phyloP scores from a whole-genome alignment of 2,329 filamentous ascomycete genomes.

The Talaromyces piceae region DNA sequence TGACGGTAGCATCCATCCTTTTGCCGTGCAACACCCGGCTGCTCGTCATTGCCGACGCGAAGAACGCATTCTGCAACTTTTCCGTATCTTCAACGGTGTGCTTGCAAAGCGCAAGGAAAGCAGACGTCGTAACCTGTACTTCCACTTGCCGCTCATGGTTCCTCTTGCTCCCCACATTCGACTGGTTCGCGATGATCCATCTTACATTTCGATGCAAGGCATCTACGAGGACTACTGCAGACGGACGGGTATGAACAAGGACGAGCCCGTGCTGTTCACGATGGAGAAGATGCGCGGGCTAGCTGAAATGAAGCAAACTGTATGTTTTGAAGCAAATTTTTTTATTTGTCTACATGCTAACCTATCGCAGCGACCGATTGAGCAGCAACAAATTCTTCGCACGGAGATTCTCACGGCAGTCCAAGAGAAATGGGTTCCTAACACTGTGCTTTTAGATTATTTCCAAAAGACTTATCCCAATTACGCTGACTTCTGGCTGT shows the following conservation, averaged over 20 bases:
- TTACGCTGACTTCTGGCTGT: conserved; percentile 95
- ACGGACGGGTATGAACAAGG: conserved; percentile 78
- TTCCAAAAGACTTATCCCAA: conserved; percentile 83
- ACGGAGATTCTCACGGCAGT: conserved; percentile 93
- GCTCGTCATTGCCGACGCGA: conserved; percentile 87
- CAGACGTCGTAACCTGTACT: conserved; percentile 84
- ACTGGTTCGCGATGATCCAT: conserved; percentile 90
- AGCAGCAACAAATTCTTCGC: conserved; percentile 64
- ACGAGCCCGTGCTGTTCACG: conserved; percentile 88
- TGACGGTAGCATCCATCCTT: conserved; percentile 93
- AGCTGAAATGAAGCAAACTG: conserved; percentile 57
- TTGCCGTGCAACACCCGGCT: conserved; percentile 92
- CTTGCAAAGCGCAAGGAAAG: conserved; percentile 91
- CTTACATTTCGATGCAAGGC: conserved; percentile 87
- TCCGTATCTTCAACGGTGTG: conserved; percentile 93
- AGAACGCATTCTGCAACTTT: conserved; percentile 90
- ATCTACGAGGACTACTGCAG: conserved; percentile 96
- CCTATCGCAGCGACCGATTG: conserved; percentile 40
- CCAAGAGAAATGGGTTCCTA: conserved; percentile 85
- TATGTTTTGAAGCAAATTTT: conserved; percentile 23
- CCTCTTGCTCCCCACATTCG: conserved; percentile 90
- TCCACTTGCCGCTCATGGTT: conserved; percentile 92
- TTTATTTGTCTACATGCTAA: conserved; percentile 19
- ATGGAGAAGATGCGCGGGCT: conserved; percentile 87
- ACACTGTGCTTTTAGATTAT: conserved; percentile 74